A percentile compares a stretch with the other conserved stretches of the same genome.
Conservation (phyloP, 2,329 filamentous ascomycete genomes). For the Talaromyces sp. region DNA sequence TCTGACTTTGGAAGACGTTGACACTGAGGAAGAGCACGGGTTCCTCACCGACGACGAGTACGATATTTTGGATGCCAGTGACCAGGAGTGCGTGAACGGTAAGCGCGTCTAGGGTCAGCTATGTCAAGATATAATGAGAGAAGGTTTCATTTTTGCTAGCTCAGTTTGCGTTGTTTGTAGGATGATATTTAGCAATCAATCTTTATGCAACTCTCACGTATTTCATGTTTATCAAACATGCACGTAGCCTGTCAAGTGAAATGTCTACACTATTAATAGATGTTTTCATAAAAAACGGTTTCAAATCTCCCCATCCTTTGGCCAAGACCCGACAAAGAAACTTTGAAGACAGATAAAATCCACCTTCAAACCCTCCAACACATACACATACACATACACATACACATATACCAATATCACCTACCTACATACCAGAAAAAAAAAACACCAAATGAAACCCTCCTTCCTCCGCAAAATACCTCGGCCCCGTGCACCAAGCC, state of each 20-base stretch:
- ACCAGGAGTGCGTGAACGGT: conserved; percentile 67
- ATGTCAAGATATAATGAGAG: not conserved
- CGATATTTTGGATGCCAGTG: conserved; percentile 90
- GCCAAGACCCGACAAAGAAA: no score
- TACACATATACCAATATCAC: no score
- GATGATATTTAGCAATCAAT: not conserved
- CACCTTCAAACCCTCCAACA: no score
- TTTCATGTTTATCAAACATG: no score
- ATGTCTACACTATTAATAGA: no score
- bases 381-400: no score
- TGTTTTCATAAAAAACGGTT: no score
- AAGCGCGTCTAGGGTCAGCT: conserved; percentile 1
- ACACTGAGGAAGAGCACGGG: conserved; percentile 54
- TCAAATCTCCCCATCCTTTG: no score
- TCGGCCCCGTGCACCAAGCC: not conserved
- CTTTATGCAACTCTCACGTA: no score
- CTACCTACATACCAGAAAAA: no score
- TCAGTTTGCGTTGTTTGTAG: not conserved
- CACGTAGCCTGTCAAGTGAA: no score
- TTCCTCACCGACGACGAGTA: conserved; percentile 98
- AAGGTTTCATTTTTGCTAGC: not conserved
- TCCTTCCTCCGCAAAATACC: not conserved
- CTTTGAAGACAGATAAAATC: no score
- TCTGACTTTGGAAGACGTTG: conserved; percentile 6
- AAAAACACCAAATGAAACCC: not conserved